These are phyloP conservation scores for Tuber borchii DNA, from an alignment of 495 filamentous ascomycete genomes.

Conservation along the genomic window DNA sequence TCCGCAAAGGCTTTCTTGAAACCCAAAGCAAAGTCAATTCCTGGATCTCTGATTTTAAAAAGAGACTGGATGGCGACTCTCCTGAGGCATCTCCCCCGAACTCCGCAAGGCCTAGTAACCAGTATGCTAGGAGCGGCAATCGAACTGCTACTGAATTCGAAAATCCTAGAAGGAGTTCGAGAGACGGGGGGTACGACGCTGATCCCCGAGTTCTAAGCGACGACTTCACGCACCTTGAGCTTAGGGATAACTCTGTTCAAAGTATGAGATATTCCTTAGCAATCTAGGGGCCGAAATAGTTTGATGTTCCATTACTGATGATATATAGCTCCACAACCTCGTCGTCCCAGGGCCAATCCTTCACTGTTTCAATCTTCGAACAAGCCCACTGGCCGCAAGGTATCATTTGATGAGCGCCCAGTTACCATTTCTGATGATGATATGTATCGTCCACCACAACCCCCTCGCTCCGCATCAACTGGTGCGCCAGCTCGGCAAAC, in stretches of 20 bases:
- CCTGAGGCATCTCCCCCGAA: constrained; percentile 36
- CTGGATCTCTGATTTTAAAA: constrained; percentile 85
- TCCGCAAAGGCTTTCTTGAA: constrained; percentile 89
- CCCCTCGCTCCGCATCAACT: constrained; percentile 43
- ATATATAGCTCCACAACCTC: constrained; percentile 42
- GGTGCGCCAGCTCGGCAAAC: constrained; percentile 37
- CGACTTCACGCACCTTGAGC: constrained; percentile 82
- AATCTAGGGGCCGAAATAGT: constrained; percentile 14
- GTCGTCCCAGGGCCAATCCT: constrained; percentile 67
- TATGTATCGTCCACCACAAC: constrained; percentile 57
- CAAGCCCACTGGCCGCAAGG: constrained; percentile 56
- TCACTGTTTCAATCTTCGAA: constrained; percentile 71
- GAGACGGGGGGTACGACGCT: constrained; percentile 86
- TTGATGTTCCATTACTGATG: neutral
- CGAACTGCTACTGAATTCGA: constrained; percentile 24
- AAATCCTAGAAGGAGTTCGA: constrained; percentile 53
- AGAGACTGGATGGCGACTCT: constrained; percentile 74
- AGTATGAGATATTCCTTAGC: constrained; percentile 45
- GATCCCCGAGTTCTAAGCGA: constrained; percentile 84
- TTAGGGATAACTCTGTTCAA: constrained; percentile 66
- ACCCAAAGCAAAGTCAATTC: constrained; percentile 88
- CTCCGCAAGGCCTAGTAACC: constrained; percentile 26
- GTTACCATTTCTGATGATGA: constrained; percentile 57
- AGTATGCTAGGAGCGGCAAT: constrained; percentile 27
- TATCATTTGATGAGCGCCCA: constrained; percentile 70